Evolutionary conservation across 106 monocot genomes (phyloP).

Genomic region (Iris macrosiphon): DNA sequence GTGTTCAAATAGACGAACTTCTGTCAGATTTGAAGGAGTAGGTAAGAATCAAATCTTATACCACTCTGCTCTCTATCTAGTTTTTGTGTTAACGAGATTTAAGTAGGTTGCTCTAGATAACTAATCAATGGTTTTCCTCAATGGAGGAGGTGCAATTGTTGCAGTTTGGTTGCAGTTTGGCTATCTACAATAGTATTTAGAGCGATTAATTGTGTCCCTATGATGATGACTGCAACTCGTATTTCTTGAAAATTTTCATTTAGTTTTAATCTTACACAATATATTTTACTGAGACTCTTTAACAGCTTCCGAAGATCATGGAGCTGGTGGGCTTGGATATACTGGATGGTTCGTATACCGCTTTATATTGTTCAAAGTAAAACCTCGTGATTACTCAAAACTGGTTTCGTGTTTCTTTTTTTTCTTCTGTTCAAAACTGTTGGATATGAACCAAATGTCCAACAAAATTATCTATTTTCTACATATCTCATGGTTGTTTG

Average conservation of each 20-base stretch:
- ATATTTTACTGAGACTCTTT: neutral
- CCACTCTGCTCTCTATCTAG: too few species aligned
- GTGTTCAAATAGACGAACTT: slow-evolving; percentile 50
- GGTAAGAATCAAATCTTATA: too few species aligned
- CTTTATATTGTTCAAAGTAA: slow-evolving; percentile 92
- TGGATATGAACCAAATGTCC: too few species aligned
- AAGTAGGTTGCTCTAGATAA: slow-evolving; percentile 94
- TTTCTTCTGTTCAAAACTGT: too few species aligned
- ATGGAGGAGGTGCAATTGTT: slow-evolving; percentile 88
- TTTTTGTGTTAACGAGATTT: too few species aligned
- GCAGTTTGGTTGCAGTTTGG: too few species aligned
- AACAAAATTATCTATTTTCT: too few species aligned
- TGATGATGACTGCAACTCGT: slow-evolving; percentile 37
- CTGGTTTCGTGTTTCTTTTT: too few species aligned
- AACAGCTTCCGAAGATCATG: slow-evolving; percentile 87
- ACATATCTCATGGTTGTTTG: too few species aligned
- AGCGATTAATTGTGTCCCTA: slow-evolving; percentile 86
- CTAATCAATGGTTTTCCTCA: slow-evolving; percentile 79
- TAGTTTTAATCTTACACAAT: neutral
- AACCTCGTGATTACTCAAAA: too few species aligned
- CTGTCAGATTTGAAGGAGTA: slow-evolving; percentile 71
- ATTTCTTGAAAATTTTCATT: too few species aligned
- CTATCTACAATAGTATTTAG: slow-evolving; percentile 77
- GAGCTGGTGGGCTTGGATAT: slow-evolving; percentile 91
- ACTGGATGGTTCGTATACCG: slow-evolving; percentile 97